A percentile compares a stretch with the other conserved stretches of the same genome.
These are phyloP conservation scores for Aphanomyces stellatus DNA, from an alignment of 352 stramenopile species.

Conservation along the genomic window DNA sequence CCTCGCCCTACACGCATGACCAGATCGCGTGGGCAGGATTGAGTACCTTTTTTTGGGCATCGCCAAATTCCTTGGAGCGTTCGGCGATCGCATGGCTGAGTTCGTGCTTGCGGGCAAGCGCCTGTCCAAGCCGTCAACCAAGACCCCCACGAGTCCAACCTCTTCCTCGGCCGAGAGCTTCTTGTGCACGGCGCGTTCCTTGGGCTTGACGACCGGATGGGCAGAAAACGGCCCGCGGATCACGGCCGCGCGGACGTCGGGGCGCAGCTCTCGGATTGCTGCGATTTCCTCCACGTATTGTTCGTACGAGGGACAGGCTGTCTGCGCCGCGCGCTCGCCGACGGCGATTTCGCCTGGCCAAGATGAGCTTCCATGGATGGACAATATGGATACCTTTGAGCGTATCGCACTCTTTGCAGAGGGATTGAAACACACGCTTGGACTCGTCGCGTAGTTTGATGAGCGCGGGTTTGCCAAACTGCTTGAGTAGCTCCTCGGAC, in stretches of 20 bases:
- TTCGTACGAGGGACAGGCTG: slow-evolving; percentile 44
- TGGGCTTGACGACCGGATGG: slow-evolving; percentile 39
- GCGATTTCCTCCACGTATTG: slow-evolving; percentile 51
- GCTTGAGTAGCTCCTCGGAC: slow-evolving; percentile 48
- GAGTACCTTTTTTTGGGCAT: slow-evolving; percentile 11
- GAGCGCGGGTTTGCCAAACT: slow-evolving; percentile 53
- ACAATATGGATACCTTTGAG: slow-evolving; percentile 23
- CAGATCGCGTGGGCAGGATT: not conserved
- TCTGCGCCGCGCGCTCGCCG: slow-evolving; percentile 33
- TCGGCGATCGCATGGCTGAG: slow-evolving; percentile 56
- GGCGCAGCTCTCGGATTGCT: slow-evolving; percentile 38
- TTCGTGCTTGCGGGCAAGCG: slow-evolving; percentile 42
- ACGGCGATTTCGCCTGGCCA: slow-evolving; percentile 38
- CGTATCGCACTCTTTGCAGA: slow-evolving; percentile 42
- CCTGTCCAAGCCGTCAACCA: not conserved
- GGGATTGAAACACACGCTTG: slow-evolving; percentile 39
- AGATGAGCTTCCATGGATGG: too few species aligned
- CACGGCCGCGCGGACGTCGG: slow-evolving; percentile 25
- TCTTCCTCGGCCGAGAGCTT: slow-evolving; percentile 80
- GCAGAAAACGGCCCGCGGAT: slow-evolving; percentile 51
- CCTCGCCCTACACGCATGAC: too few species aligned
- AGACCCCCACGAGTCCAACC: not conserved
- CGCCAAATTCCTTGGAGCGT: slow-evolving; percentile 40
- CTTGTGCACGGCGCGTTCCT: slow-evolving; percentile 53
- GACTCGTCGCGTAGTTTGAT: slow-evolving; percentile 55